Evolutionary conservation across 805 yeast genomes (phyloP).

Genomic region (Lipomyces mesembrius): DNA sequence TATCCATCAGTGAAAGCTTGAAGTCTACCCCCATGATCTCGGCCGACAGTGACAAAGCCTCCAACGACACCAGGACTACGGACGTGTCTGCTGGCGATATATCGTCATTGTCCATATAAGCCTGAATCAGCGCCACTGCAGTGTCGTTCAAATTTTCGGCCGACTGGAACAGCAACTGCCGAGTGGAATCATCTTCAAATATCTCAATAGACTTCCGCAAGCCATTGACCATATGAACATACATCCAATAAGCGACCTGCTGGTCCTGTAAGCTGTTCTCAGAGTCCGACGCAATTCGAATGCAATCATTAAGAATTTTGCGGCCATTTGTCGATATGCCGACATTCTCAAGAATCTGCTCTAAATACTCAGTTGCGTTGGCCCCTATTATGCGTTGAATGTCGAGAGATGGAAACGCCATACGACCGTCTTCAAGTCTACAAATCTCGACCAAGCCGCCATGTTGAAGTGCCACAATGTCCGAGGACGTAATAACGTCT

Average conservation of each 20-base stretch:
- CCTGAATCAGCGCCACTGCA: constrained; percentile 18
- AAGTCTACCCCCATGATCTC: constrained; percentile 48
- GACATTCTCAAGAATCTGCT: constrained; percentile 18
- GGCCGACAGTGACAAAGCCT: constrained; percentile 37
- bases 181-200: constrained; percentile 22
- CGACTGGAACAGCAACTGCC: constrained; percentile 19
- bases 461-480: constrained; percentile 3
- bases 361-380: constrained; percentile 14
- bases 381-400: constrained; percentile 17
- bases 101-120: constrained; percentile 21
- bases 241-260: constrained; percentile 29
- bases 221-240: constrained; percentile 23
- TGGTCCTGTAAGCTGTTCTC: constrained; percentile 1
- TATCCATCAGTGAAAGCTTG: constrained; percentile 65
- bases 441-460: not conserved
- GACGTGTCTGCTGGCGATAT: constrained; percentile 22
- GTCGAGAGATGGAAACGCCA: constrained; percentile 19
- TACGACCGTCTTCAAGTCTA: constrained; percentile 3
- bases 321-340: constrained; percentile 19
- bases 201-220: constrained; percentile 11
- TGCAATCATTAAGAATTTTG: constrained; percentile 20
- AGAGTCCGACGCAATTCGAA: constrained; percentile 19
- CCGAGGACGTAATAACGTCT: constrained; percentile 4
- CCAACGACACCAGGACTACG: constrained; percentile 34
- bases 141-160: constrained; percentile 27